A percentile compares a stretch with the other conserved stretches of the same genome.
Conservation (phyloP, 225 moss, liverwort and hornwort genomes). For the Bryoerythrophyllum caledonicum region DNA sequence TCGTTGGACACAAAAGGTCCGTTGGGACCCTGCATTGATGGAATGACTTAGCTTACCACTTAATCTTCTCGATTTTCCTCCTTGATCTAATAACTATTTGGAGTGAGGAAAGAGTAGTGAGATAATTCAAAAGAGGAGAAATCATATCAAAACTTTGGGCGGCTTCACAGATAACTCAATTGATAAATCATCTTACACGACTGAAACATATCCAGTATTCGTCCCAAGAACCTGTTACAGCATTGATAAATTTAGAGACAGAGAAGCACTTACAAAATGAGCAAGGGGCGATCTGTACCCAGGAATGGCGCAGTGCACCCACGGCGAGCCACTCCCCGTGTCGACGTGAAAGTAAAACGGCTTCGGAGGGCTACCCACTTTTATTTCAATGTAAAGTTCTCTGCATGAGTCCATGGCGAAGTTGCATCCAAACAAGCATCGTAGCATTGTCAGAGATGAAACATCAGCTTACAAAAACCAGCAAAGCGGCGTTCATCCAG, state of each 20-base stretch:
- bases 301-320: neutral
- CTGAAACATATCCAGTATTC: neutral
- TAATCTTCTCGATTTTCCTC: no score
- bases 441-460: neutral
- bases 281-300: neutral
- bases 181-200: neutral
- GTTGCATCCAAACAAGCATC: neutral
- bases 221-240: neutral
- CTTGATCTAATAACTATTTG: no score
- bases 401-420: neutral
- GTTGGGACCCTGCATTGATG: conserved; percentile 28
- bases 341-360: conserved; percentile 16
- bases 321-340: neutral
- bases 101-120: no score
- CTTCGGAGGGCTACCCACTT: conserved; percentile 5
- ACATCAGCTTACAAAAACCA: neutral
- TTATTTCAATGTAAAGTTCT: neutral
- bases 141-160: no score
- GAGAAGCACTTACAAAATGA: neutral
- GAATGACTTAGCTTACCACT: no score
- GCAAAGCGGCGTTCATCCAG: neutral
- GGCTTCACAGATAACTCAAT: neutral
- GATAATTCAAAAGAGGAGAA: no score
- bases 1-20: conserved; percentile 26
- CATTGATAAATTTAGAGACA: neutral